Evolutionary conservation across 108 stramenopile genomes (phyloP).

Genomic region (Schizochytrium sp.): DNA sequence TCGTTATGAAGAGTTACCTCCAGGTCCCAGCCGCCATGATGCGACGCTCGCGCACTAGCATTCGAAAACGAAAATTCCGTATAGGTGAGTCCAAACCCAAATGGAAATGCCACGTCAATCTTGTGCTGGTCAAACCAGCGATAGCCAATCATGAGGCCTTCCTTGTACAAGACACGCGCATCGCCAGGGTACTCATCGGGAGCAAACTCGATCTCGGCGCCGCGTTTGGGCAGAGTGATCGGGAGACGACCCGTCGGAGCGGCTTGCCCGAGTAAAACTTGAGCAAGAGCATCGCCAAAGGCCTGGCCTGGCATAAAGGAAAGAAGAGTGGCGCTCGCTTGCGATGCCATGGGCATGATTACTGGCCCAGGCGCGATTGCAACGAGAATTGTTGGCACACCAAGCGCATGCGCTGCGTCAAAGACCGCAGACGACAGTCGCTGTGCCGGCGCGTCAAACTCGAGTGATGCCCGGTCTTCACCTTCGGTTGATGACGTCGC

Average conservation of each 20-base stretch:
- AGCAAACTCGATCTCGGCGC: constrained; percentile 18
- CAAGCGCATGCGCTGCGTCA: constrained; percentile 23
- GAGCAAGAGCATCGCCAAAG: constrained; percentile 51
- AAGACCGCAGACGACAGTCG: constrained; percentile 35
- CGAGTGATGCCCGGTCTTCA: constrained; percentile 43
- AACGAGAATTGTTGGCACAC: constrained; percentile 33
- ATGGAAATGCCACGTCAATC: constrained; percentile 51
- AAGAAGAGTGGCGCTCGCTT: constrained; percentile 38
- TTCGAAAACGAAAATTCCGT: constrained; percentile 37
- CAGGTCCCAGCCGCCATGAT: background rate
- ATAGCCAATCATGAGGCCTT: constrained; percentile 62
- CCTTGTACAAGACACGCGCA: constrained; percentile 44
- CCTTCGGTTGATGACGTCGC: constrained; percentile 58
- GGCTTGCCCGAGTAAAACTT: constrained; percentile 55
- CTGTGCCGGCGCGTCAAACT: constrained; percentile 35
- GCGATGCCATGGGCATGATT: constrained; percentile 45
- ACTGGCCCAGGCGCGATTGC: constrained; percentile 29
- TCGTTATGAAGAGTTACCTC: background rate
- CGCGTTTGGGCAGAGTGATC: constrained; percentile 48
- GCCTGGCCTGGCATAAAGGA: constrained; percentile 58
- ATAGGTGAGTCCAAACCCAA: constrained; percentile 65
- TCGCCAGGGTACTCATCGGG: constrained; percentile 17
- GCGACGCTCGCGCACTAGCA: constrained; percentile 34
- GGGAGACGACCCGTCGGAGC: constrained; percentile 52
- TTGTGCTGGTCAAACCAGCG: constrained; percentile 49